Evolutionary conservation across 345 rosid species (phyloP).

Genomic region (Iberis pinnata): DNA sequence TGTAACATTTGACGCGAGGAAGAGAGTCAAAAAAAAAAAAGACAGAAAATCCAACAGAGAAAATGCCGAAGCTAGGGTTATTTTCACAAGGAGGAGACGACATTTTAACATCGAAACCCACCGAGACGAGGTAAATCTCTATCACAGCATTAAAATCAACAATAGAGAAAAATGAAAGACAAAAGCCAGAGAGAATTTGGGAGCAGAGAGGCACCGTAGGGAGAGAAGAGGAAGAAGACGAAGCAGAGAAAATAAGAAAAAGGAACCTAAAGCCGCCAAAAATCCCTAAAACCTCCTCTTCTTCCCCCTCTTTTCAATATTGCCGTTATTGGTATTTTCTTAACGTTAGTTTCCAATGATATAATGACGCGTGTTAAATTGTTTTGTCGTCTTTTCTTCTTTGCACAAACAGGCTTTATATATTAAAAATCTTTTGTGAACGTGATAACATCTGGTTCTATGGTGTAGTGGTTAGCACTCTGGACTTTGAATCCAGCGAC

Average conservation of each 20-base stretch:
- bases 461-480: constrained; percentile 99
- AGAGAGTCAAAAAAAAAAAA: background rate
- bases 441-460: constrained; percentile 42
- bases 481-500: constrained; percentile 99
- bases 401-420: background rate
- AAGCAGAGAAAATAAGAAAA: background rate
- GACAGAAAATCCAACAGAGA: background rate
- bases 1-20: background rate
- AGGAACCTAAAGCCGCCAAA: constrained; percentile 31
- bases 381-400: background rate
- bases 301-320: constrained; percentile 21
- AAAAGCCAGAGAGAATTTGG: background rate
- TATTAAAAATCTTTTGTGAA: too few species aligned
- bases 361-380: background rate
- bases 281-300: constrained; percentile 18
- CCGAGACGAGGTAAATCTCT: constrained; percentile 4
- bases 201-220: constrained; percentile 21
- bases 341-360: background rate
- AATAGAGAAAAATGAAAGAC: constrained; percentile 1
- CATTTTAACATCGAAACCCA: background rate
- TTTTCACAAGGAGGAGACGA: constrained; percentile 6
- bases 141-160: constrained; percentile 13
- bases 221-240: constrained; percentile 15
- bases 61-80: constrained; percentile 27
- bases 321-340: constrained; percentile 19